These are phyloP conservation scores for Lasiodiplodia theobromae DNA, from an alignment of 2,329 filamentous ascomycete species.

Conservation along the genomic window DNA sequence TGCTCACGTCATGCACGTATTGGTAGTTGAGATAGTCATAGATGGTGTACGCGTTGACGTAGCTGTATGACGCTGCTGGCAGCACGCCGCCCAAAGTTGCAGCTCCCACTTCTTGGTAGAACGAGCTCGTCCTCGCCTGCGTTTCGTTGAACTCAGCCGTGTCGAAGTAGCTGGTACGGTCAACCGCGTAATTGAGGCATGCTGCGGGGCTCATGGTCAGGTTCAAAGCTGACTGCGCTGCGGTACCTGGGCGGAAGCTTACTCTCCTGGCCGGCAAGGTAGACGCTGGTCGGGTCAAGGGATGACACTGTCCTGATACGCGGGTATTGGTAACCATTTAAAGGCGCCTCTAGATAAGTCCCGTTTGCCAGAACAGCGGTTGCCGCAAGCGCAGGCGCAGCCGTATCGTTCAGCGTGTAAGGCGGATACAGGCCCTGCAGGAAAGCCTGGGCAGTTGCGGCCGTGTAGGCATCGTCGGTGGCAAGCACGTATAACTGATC, in stretches of 20 bases:
- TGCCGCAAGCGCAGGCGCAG: constrained; percentile 36
- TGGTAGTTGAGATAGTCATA: constrained; percentile 65
- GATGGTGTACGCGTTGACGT: constrained; percentile 61
- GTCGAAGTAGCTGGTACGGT: constrained; percentile 47
- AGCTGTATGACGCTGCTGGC: constrained; percentile 50
- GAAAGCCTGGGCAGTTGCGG: constrained; percentile 65
- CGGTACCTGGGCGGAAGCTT: constrained; percentile 49
- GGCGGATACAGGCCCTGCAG: constrained; percentile 69
- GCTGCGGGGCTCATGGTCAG: not conserved
- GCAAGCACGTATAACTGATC: constrained; percentile 58
- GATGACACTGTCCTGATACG: constrained; percentile 53
- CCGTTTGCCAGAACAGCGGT: constrained; percentile 58
- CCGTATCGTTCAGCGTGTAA: constrained; percentile 40
- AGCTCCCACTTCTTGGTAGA: constrained; percentile 57
- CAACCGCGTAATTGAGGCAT: constrained; percentile 38
- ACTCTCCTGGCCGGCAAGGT: constrained; percentile 56
- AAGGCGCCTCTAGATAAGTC: constrained; percentile 53
- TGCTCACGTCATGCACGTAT: constrained; percentile 58
- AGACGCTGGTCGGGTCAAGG: constrained; percentile 60
- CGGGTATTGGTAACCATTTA: constrained; percentile 66
- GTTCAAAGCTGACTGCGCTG: not conserved
- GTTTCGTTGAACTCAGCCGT: constrained; percentile 52
- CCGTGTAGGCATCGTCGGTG: constrained; percentile 55
- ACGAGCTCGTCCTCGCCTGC: constrained; percentile 44
- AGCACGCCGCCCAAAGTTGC: constrained; percentile 54